Percentiles rank a stretch among this genome's conserved stretches.
These are phyloP conservation scores for Durotheca rogersii DNA, from an alignment of 495 filamentous ascomycete genomes.

Conservation along the genomic window DNA sequence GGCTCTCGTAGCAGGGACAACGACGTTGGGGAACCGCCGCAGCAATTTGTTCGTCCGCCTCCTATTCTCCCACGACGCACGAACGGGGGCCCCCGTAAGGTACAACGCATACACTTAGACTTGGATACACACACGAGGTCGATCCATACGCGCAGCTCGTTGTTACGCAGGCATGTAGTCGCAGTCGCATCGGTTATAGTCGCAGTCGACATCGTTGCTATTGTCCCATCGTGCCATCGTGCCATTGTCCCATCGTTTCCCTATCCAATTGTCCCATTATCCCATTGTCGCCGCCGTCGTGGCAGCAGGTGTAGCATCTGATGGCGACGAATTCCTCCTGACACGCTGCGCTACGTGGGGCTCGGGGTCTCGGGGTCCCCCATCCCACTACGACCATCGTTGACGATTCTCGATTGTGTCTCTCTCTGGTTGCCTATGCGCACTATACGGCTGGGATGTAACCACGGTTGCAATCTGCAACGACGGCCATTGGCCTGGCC, in stretches of 20 bases:
- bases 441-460: constrained; percentile 28
- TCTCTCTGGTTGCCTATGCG: constrained; percentile 22
- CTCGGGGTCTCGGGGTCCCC: constrained; percentile 26
- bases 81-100: not conserved
- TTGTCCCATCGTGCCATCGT: too few relatives aligned
- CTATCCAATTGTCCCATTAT: too few relatives aligned
- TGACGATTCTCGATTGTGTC: constrained; percentile 20
- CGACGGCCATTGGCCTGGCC: constrained; percentile 18
- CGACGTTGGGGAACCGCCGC: not conserved
- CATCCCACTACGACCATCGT: constrained; percentile 23
- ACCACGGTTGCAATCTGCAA: constrained; percentile 20
- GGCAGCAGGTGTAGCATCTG: not conserved
- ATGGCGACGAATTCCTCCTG: constrained; percentile 2
- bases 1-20: constrained; percentile 8
- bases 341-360: constrained; percentile 8
- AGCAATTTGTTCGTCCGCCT: too few relatives aligned
- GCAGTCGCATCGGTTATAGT: too few relatives aligned
- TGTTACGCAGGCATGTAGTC: too few relatives aligned
- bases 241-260: too few relatives aligned
- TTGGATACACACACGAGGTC: not conserved
- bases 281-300: too few relatives aligned
- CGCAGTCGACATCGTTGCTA: too few relatives aligned
- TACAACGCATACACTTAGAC: not conserved
- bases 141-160: too few relatives aligned
- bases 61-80: not conserved